Evolutionary conservation across 2,329 filamentous ascomycete species (phyloP), one percentile per base, ranked within the genome.

Genomic region (Dactylella cylindrospora): DNA sequence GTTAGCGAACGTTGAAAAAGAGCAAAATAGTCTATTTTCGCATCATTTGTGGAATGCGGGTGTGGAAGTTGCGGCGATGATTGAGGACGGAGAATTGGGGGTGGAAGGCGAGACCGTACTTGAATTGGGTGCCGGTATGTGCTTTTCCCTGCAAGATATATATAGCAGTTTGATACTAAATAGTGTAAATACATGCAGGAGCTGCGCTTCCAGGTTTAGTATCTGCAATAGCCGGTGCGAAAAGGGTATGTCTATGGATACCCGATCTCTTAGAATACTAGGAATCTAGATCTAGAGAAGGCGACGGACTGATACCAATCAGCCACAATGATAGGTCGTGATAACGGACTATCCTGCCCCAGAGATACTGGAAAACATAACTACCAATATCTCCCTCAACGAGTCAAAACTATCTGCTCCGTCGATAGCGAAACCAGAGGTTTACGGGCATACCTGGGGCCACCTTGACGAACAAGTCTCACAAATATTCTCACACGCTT

Each of bases 21-120:
- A 57, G n/a, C 64, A 69, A n/a, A 69, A 52, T 40, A 66, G 73
- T 15, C 77, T 88, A 36, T 88, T 87, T 70, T 82, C 82, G 64
- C 85, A 89, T 70, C 87, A 84, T 71, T 73, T 88, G 20, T 89
- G 85, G 85, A 89, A 89, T 72, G 77, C 67, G 2, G 65, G 66
- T 26, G 60, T 67, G 32, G 59, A 66, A 36, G 66, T 68, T n/a
- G 69, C 68, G 22, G 67, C 65, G 12, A 67, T 65, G 51, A 66
- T 65, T 44, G 68, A 69, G 44, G 65, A 57, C 15, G 46, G 62
- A 12, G 52, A 66, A 43, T 81, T 80, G 68, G 70, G 77, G 57
- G 76, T 85, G 1, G 67, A 74, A 31, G 79, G 76, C 1, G 71
- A 81, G 66, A 71, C 70, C 7, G 79, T 80, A 5, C 70, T 88